Conservation (phyloP, 2,329 filamentous ascomycete species). For the Fusarium sp. region DNA sequence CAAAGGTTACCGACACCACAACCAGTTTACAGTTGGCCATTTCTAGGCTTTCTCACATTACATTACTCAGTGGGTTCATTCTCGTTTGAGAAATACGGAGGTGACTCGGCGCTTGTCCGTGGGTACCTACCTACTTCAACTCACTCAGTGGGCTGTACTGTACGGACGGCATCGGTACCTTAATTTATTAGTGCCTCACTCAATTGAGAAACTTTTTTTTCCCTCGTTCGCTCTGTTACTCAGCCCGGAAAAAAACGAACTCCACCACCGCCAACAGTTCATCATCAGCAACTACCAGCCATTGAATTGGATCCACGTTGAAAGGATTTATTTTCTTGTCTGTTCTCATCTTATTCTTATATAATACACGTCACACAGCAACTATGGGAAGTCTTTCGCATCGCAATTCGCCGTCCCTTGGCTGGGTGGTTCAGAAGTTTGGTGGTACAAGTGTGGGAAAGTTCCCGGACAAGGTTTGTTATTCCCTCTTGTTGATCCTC, state of each 20-base stretch:
- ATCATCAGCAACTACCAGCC: conserved; percentile 3
- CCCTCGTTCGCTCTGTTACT: conserved; percentile 35
- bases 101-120: conserved; percentile 35
- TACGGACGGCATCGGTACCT: conserved; percentile 5
- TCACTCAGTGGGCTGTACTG: neutral
- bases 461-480: conserved; percentile 76
- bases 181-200: conserved; percentile 37
- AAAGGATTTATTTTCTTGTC: neutral
- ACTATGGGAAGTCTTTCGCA: conserved; percentile 50
- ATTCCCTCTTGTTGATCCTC: conserved; percentile 34
- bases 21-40: neutral
- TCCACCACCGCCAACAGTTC: conserved; percentile 14
- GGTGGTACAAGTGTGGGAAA: conserved; percentile 96
- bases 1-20: neutral
- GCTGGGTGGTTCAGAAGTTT: conserved; percentile 94
- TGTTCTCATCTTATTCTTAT: neutral
- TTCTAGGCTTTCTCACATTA: neutral
- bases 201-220: conserved; percentile 25
- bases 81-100: conserved; percentile 17
- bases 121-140: conserved; percentile 15
- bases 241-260: conserved; percentile 41
- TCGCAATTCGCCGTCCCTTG: conserved; percentile 55
- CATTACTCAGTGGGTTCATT: conserved; percentile 5
- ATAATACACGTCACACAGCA: neutral
- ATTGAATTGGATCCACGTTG: conserved; percentile 3